Evolutionary conservation across 805 yeast species (phyloP).

Genomic region (Saccharomycopsis malanga): DNA sequence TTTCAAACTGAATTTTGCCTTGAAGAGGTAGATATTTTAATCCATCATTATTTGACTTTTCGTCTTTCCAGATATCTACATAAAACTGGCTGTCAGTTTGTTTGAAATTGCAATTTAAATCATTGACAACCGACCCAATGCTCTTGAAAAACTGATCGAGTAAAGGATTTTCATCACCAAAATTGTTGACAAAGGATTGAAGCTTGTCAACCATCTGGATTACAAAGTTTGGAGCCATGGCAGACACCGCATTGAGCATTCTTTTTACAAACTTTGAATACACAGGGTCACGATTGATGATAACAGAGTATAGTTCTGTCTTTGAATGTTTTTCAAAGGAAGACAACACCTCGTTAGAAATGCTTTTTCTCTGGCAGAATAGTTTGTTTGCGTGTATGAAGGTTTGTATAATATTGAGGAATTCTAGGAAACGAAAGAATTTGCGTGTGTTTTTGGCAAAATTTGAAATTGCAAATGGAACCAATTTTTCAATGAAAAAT

Average conservation of each 20-base stretch:
- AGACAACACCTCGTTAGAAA: neutral
- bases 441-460: neutral
- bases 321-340: neutral
- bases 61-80: no score
- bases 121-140: no score
- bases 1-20: slow-evolving; percentile 15
- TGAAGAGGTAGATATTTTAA: slow-evolving; percentile 6
- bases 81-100: no score
- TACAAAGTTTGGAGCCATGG: slow-evolving; percentile 10
- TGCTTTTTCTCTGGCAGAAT: neutral
- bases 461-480: slow-evolving; percentile 4
- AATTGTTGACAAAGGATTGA: no score
- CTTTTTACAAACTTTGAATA: neutral
- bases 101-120: no score
- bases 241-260: neutral
- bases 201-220: no score
- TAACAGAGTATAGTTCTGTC: slow-evolving; percentile 5
- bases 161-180: no score
- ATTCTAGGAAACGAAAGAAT: slow-evolving; percentile 6
- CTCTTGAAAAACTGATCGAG: no score
- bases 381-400: slow-evolving; percentile 1
- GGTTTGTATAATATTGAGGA: slow-evolving; percentile 8
- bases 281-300: neutral
- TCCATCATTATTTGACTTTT: slow-evolving; percentile 15
- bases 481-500: neutral